A percentile compares a stretch with the other conserved stretches of the same genome.
phyloP scores from a whole-genome alignment of 2,329 filamentous ascomycete genomes.

The Aspergillus pseudoterreus region DNA sequence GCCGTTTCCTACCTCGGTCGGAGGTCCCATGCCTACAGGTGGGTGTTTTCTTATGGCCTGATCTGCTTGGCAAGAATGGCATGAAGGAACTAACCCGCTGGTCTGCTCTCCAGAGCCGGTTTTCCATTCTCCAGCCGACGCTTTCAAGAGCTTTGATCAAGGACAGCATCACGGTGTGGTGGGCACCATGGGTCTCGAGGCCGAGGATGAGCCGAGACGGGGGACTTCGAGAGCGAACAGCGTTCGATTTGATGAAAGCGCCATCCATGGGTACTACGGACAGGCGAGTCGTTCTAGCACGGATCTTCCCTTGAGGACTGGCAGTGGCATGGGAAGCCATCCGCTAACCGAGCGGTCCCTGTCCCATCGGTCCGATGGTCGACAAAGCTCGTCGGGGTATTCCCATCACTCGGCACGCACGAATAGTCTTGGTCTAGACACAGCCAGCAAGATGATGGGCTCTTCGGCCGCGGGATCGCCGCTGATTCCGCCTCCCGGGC shows the following conservation, averaged over 20 bases:
- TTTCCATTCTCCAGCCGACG: conserved; percentile 73
- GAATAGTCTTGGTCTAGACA: conserved; percentile 81
- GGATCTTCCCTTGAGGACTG: conserved; percentile 75
- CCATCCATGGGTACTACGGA: conserved; percentile 84
- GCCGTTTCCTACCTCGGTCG: conserved; percentile 81
- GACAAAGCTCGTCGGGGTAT: conserved; percentile 88
- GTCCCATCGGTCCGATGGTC: conserved; percentile 93
- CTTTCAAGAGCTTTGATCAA: conserved; percentile 82
- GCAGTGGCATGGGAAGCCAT: conserved; percentile 73
- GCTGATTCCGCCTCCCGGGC: conserved; percentile 73
- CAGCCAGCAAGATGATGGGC: conserved; percentile 60
- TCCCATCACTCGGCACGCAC: conserved; percentile 72
- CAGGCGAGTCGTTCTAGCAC: conserved; percentile 78
- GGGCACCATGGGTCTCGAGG: conserved; percentile 76
- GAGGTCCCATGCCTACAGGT: conserved; percentile 86
- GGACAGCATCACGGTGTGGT: conserved; percentile 78
- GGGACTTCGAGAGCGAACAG: conserved; percentile 92
- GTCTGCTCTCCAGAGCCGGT: conserved; percentile 60
- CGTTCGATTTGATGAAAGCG: conserved; percentile 95
- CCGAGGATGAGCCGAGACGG: conserved; percentile 80
- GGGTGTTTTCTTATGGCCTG: conserved; percentile 28
- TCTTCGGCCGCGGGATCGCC: conserved; percentile 66
- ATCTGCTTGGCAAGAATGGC: not conserved
- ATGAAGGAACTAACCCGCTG: not conserved
- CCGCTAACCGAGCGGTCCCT: conserved; percentile 84